A percentile compares a stretch with the other conserved stretches of the same genome.
These are phyloP conservation scores for Aspergillus leporis DNA, from an alignment of 495 filamentous ascomycete genomes.

Conservation along the genomic window DNA sequence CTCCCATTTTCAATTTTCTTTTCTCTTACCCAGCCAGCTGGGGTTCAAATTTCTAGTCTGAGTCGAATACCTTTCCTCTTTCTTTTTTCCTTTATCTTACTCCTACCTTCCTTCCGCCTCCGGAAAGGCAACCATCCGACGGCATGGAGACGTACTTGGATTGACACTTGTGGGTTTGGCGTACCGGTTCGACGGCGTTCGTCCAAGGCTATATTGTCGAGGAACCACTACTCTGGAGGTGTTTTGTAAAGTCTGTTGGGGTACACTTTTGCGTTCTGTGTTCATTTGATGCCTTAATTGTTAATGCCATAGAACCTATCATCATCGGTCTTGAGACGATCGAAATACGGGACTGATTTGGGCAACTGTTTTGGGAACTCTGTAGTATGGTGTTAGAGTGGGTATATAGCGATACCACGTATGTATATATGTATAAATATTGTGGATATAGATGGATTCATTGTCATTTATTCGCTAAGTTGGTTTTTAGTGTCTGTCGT, in stretches of 20 bases:
- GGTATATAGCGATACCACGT: slow-evolving; percentile 1
- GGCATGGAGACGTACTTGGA: slow-evolving; percentile 5
- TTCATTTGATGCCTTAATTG: slow-evolving; percentile 22
- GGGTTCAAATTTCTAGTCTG: not conserved
- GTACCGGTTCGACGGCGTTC: slow-evolving; percentile 15
- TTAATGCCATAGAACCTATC: slow-evolving; percentile 27
- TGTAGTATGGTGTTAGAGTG: slow-evolving; percentile 8
- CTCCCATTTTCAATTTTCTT: slow-evolving; percentile 1
- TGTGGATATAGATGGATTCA: not conserved
- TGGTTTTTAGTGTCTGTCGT: not conserved
- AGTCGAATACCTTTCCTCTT: not conserved
- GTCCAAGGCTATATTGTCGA: not conserved
- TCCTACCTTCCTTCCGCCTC: slow-evolving; percentile 8
- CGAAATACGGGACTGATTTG: not conserved
- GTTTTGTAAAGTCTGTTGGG: slow-evolving; percentile 10
- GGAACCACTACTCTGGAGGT: not conserved
- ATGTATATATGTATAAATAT: slow-evolving; percentile 8
- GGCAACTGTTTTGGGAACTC: not conserved
- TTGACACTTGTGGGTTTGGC: slow-evolving; percentile 15
- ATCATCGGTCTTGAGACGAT: slow-evolving; percentile 5
- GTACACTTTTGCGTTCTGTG: slow-evolving; percentile 1
- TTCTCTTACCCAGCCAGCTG: slow-evolving; percentile 1
- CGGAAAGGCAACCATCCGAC: slow-evolving; percentile 12
- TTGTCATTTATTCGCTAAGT: not conserved
- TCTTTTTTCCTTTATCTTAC: not conserved